These are phyloP conservation scores for Lecanicillium sp. DNA, from an alignment of 2,329 filamentous ascomycete genomes.

Conservation along the genomic window DNA sequence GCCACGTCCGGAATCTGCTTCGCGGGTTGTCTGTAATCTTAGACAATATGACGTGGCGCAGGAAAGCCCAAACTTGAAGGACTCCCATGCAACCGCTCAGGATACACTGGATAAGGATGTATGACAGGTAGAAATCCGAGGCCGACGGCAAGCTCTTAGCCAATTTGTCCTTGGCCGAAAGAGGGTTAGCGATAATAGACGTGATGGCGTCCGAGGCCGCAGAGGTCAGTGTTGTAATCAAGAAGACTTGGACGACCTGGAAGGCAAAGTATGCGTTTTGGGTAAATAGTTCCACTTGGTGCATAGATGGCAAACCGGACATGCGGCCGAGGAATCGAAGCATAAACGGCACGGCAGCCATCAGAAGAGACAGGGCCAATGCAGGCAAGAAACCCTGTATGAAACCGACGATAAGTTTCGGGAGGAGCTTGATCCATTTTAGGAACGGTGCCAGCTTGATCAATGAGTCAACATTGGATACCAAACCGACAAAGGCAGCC, in stretches of 20 bases:
- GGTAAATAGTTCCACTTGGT: slow-evolving; percentile 74
- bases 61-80: slow-evolving; percentile 63
- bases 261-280: slow-evolving; percentile 91
- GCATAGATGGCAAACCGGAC: slow-evolving; percentile 11
- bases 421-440: slow-evolving; percentile 3
- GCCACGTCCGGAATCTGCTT: slow-evolving; percentile 74
- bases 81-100: slow-evolving; percentile 69
- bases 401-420: slow-evolving; percentile 31
- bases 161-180: slow-evolving; percentile 55
- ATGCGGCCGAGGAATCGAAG: slow-evolving; percentile 48
- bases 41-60: slow-evolving; percentile 53
- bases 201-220: slow-evolving; percentile 65
- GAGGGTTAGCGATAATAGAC: slow-evolving; percentile 58
- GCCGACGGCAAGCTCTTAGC: slow-evolving; percentile 70
- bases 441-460: slow-evolving; percentile 49
- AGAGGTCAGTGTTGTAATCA: slow-evolving; percentile 76
- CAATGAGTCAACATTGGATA: slow-evolving; percentile 77
- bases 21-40: slow-evolving; percentile 72
- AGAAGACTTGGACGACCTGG: slow-evolving; percentile 88
- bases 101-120: slow-evolving; percentile 89
- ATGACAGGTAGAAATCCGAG: slow-evolving; percentile 90
- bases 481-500: slow-evolving; percentile 72
- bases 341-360: slow-evolving; percentile 78
- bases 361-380: slow-evolving; percentile 71
- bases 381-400: slow-evolving; percentile 78